Evolutionary conservation across 2,329 filamentous ascomycete species (phyloP).

Genomic region (Sporothrix phasma): DNA sequence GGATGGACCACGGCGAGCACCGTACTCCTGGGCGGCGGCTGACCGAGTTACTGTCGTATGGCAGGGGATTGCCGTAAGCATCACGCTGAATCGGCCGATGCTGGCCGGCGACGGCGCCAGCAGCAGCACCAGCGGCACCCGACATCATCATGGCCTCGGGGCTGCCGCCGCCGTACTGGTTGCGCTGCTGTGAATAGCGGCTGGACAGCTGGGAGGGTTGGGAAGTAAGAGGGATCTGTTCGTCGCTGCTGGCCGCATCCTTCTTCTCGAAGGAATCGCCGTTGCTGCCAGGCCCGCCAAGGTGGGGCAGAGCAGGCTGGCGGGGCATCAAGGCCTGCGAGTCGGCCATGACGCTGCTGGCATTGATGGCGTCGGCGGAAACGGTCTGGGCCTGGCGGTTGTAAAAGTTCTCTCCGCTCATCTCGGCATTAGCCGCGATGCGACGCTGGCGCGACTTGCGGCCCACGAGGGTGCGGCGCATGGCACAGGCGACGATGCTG

Average conservation of each 20-base stretch:
- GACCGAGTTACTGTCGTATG: slow-evolving; percentile 41
- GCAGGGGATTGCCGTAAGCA: slow-evolving; percentile 54
- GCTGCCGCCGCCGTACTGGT: slow-evolving; percentile 40
- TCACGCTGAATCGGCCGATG: slow-evolving; percentile 38
- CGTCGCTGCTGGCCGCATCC: slow-evolving; percentile 54
- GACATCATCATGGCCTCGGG: slow-evolving; percentile 23
- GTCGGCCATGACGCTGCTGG: slow-evolving; percentile 19
- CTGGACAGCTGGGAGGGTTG: slow-evolving; percentile 48
- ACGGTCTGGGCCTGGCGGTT: slow-evolving; percentile 51
- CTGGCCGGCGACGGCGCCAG: slow-evolving; percentile 1
- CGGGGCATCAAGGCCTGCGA: background rate
- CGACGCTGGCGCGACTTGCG: slow-evolving; percentile 87
- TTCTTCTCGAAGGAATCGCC: slow-evolving; percentile 55
- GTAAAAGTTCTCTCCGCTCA: slow-evolving; percentile 92
- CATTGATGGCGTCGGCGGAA: slow-evolving; percentile 29
- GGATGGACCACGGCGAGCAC: slow-evolving; percentile 37
- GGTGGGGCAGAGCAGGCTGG: slow-evolving; percentile 49
- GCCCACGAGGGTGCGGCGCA: slow-evolving; percentile 84
- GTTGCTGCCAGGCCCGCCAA: slow-evolving; percentile 44
- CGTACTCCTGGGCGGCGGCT: slow-evolving; percentile 34
- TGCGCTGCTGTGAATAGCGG: slow-evolving; percentile 32
- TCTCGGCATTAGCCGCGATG: slow-evolving; percentile 89
- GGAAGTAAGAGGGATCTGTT: slow-evolving; percentile 60
- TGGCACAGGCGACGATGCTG: slow-evolving; percentile 81
- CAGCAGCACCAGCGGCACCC: slow-evolving; percentile 8